Base-by-base conservation (phyloP, 768 basidiomycete species). In the Solioccasus polychromus region DNA sequence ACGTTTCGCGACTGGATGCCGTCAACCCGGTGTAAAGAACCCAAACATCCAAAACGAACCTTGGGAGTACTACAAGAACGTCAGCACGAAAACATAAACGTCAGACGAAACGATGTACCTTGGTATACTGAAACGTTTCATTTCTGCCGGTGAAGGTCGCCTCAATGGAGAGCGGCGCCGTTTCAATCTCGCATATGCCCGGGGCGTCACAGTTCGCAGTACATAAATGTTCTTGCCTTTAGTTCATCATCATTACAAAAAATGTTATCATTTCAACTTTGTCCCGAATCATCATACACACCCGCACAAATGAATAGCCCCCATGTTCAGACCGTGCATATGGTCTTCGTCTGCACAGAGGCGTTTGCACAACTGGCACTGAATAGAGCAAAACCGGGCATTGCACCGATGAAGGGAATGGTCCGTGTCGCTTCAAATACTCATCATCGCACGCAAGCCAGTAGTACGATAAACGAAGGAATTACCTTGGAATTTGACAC, bases 221-320 rank as follows among this genome's bases (percentile, higher is more conserved):
- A n/a, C n/a, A n/a, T n/a, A n/a, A n/a, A n/a, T n/a, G n/a, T n/a
- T n/a, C n/a, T n/a, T n/a, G n/a, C n/a, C 81, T 83, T 36, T n/a
- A 18, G 0, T 30, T 39, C 17, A 14, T 6, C n/a, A n/a, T n/a
- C n/a, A n/a, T n/a, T n/a, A n/a, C n/a, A n/a, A n/a, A 8, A 2
- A 20, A 55, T 4, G 52, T 39, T 4, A 3, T 18, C 10, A 22
- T 11, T 7, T 28, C 15, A 12, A 7, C 11, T 17, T 23, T 19
- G 5, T 10, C 4, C 42, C 18, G 10, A 22, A n/a, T n/a, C 17
- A 20, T 22, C 4, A 38, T 15, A 54, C 61, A 28, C 17, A 80
- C 81, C 80, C 80, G 67, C 81, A 83, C 25, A 83, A 70, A 64
- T 83, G 81, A 20, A 72, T 45, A 0, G 67, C 63, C 5, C 44